Conservation (phyloP, 352 stramenopile genomes). For the Pythium monospermum region DNA sequence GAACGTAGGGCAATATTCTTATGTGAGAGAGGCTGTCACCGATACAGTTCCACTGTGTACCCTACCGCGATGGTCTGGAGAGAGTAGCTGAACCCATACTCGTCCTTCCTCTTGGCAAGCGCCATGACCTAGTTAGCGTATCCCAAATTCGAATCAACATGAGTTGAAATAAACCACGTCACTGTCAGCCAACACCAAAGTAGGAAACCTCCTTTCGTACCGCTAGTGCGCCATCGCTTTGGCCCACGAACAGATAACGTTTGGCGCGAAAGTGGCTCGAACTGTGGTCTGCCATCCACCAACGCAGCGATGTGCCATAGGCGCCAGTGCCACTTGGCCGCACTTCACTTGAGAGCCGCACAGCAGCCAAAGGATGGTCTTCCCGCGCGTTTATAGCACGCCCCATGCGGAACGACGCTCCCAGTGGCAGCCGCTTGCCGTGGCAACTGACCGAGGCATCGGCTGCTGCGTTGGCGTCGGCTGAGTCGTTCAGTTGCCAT, state of each 20-base stretch:
- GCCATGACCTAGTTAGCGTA: not conserved
- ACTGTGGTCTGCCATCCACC: conserved; percentile 3
- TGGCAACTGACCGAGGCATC: not conserved
- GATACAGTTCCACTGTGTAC: not conserved
- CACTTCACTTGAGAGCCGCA: conserved; percentile 23
- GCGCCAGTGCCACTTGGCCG: not conserved
- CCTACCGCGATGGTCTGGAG: not conserved
- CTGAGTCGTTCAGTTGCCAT: conserved; percentile 4
- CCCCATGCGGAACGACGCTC: conserved; percentile 26
- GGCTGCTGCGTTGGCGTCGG: not conserved
- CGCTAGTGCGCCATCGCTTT: conserved; percentile 11
- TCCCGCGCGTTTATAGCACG: conserved; percentile 5
- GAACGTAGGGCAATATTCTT: too few species aligned
- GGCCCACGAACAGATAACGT: conserved; percentile 10
- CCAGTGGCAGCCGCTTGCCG: conserved; percentile 28
- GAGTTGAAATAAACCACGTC: not conserved
- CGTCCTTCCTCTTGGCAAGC: not conserved
- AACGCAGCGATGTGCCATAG: conserved; percentile 3
- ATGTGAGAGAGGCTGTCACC: too few species aligned
- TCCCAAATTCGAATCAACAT: not conserved
- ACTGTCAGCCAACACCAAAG: not conserved
- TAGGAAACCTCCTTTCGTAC: not conserved
- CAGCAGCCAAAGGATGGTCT: conserved; percentile 27
- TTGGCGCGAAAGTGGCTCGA: not conserved
- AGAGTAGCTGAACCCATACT: not conserved